Base-by-base conservation (phyloP, 1,139 yeast species). In the Magnusiomyces clavatus region DNA sequence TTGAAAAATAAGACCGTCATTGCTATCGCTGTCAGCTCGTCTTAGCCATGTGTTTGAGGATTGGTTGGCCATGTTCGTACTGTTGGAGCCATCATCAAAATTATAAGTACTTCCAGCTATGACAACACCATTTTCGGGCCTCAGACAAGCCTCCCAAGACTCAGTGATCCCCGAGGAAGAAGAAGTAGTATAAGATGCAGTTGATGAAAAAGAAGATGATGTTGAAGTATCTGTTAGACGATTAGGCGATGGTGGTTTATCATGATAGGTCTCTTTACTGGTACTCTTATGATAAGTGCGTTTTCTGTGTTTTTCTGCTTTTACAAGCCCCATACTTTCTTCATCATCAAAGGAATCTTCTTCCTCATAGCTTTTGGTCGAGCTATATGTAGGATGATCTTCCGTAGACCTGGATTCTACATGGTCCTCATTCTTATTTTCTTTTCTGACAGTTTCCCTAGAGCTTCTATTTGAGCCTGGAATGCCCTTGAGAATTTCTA, bases 1-100 rank as follows among this genome's bases (percentile, higher is more conserved):
- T 14, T 57, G 56, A 38, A 54, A 57, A 1, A 64, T 57, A 24
- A 64, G 46, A 1, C 66, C 66, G n/a, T 62, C 67, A 17, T 61
- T 24, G 31, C 31, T 24, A 24, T 24, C 53, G 10, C 47, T 50
- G 17, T 52, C 50, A 2, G 62, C 49, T 49, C 62, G 65, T 24
- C 54, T 41, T 11, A 58, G 60, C 67, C 67, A 63, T 11, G 61
- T 65, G 11, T 19, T 37, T 2, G 48, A 16, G 20, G 31, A 8
- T 24, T 24, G 31, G 31, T 24, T 24, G 47, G 50, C 19, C 38
- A 34, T 17, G 11, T 17, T 24, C 8, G 31, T 14, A 20, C 13
- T 24, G 16, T 8, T 24, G 8, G 31, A 24, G 31, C 8, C 31
- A 24, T 24, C 31, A 24, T 24, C 31, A 24, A 24, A 24, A 24